Percentiles rank a stretch among this genome's conserved stretches.
Evolutionary conservation across 768 basidiomycete genomes (phyloP).

Genomic region (Mycena olivaceomarginata): DNA sequence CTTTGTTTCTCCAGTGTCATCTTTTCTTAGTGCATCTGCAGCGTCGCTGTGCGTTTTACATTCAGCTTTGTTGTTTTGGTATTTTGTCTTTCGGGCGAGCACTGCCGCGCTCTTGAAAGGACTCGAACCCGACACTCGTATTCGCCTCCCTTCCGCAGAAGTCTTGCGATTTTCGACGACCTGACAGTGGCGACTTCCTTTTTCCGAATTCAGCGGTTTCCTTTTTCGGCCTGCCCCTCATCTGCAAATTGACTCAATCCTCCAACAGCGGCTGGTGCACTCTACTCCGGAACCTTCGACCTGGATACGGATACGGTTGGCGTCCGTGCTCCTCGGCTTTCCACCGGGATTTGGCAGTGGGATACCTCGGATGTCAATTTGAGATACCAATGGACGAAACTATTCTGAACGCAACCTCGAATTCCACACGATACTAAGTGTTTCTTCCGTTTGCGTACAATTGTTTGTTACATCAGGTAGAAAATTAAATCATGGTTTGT

Average conservation of each 20-base stretch:
- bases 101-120: background rate
- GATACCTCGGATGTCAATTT: background rate
- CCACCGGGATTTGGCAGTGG: background rate
- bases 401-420: background rate
- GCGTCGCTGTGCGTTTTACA: background rate
- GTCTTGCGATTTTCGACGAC: background rate
- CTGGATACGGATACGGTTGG: background rate
- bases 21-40: background rate
- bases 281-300: background rate
- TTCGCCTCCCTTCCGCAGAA: background rate
- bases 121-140: too few relatives aligned
- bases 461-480: slow-evolving; percentile 7
- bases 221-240: background rate
- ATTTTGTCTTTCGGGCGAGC: background rate
- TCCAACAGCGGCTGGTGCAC: background rate
- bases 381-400: background rate
- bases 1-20: too few relatives aligned
- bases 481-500: slow-evolving; percentile 1
- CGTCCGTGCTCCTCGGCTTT: background rate
- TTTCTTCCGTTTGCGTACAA: background rate
- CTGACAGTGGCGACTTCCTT: background rate
- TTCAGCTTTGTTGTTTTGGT: background rate
- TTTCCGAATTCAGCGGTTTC: too few relatives aligned
- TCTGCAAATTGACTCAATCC: background rate
- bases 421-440: background rate